Evolutionary conservation across 208 protist genomes (phyloP), one percentile per base, ranked within the genome.

Genomic region (Acanthamoeba triangularis): DNA sequence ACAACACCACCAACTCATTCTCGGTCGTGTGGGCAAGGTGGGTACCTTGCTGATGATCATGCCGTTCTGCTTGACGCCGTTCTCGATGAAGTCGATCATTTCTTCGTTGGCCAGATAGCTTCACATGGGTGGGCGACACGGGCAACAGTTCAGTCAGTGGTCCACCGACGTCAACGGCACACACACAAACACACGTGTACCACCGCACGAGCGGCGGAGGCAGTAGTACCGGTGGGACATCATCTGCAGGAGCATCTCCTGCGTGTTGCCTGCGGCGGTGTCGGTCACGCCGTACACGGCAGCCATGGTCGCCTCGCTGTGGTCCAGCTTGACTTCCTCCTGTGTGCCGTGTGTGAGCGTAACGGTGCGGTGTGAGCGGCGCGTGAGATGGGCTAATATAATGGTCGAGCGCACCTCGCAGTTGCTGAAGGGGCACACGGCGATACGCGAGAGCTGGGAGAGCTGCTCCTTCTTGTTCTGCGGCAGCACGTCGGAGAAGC

Each of bases 391-490:
- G n/a, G n/a, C n/a, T 52, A 52, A 52, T 52, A 52, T 52, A 52
- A 11, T 52, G 11, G n/a, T n/a, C 0, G 33, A 6, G 20, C 28
- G 67, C 6, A 44, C 72, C 80, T 90, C 80, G 49, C 80, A 90
- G 80, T 90, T 28, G 52, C 11, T 90, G 80, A 90, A 90, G 8
- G 80, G 80, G 35, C 80, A 90, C 18, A 90, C 80, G 28, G 80
- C 25, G 44, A 90, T 82, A 5, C 52, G 44, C 7, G 44, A 54
- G 30, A 90, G 25, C 72, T 80, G 80, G 14, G 44, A 30, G n/a
- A 54, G 44, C 80, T 90, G 80, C 35, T 90, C 80, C 52, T 90
- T 90, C 80, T 90, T 90, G n/a, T 90, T 54, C 30, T 54, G 52
- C 1, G 80, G 80, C 25, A 90, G 44, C 49, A 90, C 49, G 28